Evolutionary conservation across 1,139 yeast species (phyloP).

Genomic region (Pneumocystis oryctolagi): DNA sequence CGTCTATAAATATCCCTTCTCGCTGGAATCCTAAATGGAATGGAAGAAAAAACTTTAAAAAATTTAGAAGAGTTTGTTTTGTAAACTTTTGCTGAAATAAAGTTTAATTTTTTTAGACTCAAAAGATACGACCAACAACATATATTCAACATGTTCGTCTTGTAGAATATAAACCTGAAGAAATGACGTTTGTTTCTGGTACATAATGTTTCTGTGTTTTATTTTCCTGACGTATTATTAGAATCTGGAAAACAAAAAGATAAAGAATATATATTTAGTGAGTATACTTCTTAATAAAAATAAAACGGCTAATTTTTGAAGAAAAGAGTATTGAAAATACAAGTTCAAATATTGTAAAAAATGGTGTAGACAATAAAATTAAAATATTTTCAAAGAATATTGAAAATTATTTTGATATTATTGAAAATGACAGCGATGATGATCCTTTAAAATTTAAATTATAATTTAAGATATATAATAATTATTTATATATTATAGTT

Average conservation of each 20-base stretch:
- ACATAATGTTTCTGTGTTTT: background rate
- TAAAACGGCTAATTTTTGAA: background rate
- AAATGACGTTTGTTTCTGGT: background rate
- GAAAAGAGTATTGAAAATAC: background rate
- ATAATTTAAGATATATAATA: background rate
- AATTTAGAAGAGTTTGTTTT: constrained; percentile 4
- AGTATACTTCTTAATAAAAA: background rate
- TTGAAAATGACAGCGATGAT: constrained; percentile 5
- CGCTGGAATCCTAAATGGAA: constrained; percentile 6
- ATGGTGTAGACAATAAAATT: background rate
- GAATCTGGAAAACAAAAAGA: background rate
- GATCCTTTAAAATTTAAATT: constrained; percentile 6
- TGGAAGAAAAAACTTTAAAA: constrained; percentile 9
- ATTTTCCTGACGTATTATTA: background rate
- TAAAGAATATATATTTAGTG: background rate
- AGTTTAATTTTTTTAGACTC: background rate
- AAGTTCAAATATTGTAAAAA: background rate
- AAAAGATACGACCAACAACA: background rate
- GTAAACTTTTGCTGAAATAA: background rate
- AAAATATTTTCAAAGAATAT: background rate
- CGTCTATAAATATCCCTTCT: background rate
- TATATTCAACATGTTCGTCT: background rate
- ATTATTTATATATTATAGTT: constrained; percentile 1
- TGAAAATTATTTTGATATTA: background rate
- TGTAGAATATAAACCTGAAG: background rate